Evolutionary conservation across 305 asterid species (phyloP).

Genomic region (Rubia peregrina): DNA sequence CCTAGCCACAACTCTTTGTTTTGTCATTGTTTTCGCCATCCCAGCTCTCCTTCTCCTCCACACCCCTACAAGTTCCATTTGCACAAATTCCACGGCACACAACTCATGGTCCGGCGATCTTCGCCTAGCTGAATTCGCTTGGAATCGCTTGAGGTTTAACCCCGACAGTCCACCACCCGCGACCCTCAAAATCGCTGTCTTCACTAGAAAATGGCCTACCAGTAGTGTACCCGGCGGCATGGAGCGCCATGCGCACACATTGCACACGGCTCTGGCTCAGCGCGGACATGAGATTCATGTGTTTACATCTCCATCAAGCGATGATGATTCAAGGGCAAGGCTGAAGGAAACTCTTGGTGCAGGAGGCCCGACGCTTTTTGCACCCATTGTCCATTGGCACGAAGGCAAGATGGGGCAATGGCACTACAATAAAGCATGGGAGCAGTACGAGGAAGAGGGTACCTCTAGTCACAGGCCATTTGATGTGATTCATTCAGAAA

Average conservation of each 20-base stretch:
- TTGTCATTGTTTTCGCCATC: constrained; percentile 70
- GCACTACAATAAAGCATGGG: constrained; percentile 81
- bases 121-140: constrained; percentile 49
- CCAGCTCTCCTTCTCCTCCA: constrained; percentile 73
- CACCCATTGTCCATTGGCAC: constrained; percentile 61
- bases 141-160: constrained; percentile 52
- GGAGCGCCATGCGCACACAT: constrained; percentile 87
- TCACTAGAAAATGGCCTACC: constrained; percentile 86
- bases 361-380: constrained; percentile 1
- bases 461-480: constrained; percentile 24
- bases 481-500: constrained; percentile 75
- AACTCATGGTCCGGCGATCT: constrained; percentile 71
- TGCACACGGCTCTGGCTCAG: constrained; percentile 56
- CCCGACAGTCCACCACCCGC: constrained; percentile 22
- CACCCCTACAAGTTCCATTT: constrained; percentile 41
- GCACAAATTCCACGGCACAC: constrained; percentile 33
- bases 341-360: not conserved
- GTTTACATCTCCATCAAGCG: constrained; percentile 56
- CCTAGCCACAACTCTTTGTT: constrained; percentile 65
- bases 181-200: constrained; percentile 63
- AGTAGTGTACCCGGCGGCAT: constrained; percentile 67
- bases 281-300: constrained; percentile 72
- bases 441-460: constrained; percentile 49
- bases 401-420: constrained; percentile 66
- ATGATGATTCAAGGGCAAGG: constrained; percentile 1